A percentile compares a stretch with the other conserved stretches of the same genome.
These are phyloP conservation scores for Cryphonectria japonica DNA, from an alignment of 2,329 filamentous ascomycete genomes.

Conservation along the genomic window DNA sequence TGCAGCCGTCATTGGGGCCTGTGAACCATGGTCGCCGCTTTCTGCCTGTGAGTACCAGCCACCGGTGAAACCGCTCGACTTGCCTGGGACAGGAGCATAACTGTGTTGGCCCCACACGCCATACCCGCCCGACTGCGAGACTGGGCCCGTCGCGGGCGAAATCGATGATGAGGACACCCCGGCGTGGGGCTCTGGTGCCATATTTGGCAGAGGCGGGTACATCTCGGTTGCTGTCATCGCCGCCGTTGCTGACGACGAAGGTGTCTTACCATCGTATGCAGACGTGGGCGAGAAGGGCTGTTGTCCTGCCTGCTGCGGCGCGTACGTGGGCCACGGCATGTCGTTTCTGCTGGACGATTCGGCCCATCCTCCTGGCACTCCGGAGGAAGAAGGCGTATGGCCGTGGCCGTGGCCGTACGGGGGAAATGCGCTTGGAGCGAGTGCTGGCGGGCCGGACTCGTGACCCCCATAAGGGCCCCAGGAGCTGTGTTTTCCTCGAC, in stretches of 20 bases:
- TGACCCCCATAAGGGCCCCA: constrained; percentile 55
- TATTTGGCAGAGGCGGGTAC: constrained; percentile 42
- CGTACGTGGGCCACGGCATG: constrained; percentile 43
- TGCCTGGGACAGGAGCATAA: constrained; percentile 16
- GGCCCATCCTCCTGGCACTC: constrained; percentile 32
- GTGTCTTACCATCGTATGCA: constrained; percentile 48
- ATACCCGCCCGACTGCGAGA: constrained; percentile 17
- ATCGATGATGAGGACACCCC: constrained; percentile 14
- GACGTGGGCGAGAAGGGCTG: constrained; percentile 45
- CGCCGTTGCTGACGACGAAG: constrained; percentile 36
- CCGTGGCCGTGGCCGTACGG: constrained; percentile 50
- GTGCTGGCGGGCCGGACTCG: constrained; percentile 47
- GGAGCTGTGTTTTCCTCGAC: constrained; percentile 43
- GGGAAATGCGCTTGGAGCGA: constrained; percentile 52
- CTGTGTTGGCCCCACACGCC: constrained; percentile 18
- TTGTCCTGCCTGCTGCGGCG: constrained; percentile 21
- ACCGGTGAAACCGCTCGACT: constrained; percentile 21
- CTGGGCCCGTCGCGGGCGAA: constrained; percentile 12
- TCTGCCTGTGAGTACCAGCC: constrained; percentile 23
- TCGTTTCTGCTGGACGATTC: constrained; percentile 49
- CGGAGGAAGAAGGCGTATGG: constrained; percentile 39
- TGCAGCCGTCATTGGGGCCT: not conserved
- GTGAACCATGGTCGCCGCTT: not conserved
- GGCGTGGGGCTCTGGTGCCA: constrained; percentile 18
- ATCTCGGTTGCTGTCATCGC: constrained; percentile 45